These are phyloP conservation scores for Lentithecium fluviatile DNA, from an alignment of 495 filamentous ascomycete species.

Conservation along the genomic window DNA sequence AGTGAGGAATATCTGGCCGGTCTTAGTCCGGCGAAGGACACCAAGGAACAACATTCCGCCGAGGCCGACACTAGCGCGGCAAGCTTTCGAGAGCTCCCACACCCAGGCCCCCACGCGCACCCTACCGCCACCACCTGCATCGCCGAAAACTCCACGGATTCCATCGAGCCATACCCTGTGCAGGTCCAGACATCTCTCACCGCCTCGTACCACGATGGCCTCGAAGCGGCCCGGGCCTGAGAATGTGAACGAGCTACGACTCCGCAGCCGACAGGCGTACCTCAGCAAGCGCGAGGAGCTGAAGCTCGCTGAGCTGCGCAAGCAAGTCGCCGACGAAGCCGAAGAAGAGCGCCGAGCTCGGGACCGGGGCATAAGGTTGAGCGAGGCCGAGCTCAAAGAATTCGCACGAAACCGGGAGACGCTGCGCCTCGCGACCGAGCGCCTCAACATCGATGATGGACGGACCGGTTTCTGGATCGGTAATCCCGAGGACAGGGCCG, in stretches of 20 bases:
- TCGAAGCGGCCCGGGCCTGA: conserved; percentile 16
- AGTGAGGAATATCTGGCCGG: too few species aligned
- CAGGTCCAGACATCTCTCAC: too few species aligned
- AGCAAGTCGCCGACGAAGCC: conserved; percentile 89
- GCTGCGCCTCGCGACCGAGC: conserved; percentile 82
- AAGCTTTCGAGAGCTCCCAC: too few species aligned
- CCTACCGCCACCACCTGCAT: too few species aligned
- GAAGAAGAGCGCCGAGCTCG: conserved; percentile 69
- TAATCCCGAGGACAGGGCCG: conserved; percentile 71
- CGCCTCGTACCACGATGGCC: too few species aligned
- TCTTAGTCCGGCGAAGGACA: too few species aligned
- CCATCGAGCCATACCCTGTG: too few species aligned
- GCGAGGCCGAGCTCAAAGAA: conserved; percentile 78
- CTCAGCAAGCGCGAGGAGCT: conserved; percentile 88
- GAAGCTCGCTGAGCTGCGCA: conserved; percentile 76
- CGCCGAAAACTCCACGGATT: too few species aligned
- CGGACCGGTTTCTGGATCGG: conserved; percentile 92
- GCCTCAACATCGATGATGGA: conserved; percentile 84
- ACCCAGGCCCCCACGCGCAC: too few species aligned
- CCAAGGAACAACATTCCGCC: too few species aligned
- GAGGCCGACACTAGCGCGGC: too few species aligned
- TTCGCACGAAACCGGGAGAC: conserved; percentile 89
- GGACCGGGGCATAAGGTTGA: conserved; percentile 70
- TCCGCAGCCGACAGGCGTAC: conserved; percentile 87
- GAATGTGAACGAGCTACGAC: conserved; percentile 67